phyloP scores from a whole-genome alignment of 176 grass and related monocot genomes.

The Chrysopogon serrulatus region DNA sequence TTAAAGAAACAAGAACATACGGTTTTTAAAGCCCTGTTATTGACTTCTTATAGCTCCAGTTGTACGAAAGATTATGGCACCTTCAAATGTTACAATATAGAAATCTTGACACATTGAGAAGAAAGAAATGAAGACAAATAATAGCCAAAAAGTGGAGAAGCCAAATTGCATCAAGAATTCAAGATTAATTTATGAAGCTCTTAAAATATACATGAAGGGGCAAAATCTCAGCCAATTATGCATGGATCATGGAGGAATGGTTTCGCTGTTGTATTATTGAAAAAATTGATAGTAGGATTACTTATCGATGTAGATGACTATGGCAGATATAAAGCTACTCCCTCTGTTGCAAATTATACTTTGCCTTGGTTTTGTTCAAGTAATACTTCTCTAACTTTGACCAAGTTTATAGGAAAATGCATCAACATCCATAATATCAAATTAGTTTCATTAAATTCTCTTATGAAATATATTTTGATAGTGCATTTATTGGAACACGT shows the following conservation, averaged over 20 bases:
- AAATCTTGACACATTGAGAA: not conserved
- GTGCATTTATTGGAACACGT: not conserved
- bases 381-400: not conserved
- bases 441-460: not conserved
- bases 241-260: not conserved
- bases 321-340: not conserved
- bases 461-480: not conserved
- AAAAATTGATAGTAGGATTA: not conserved
- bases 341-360: not conserved
- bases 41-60: conserved; percentile 11
- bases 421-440: not conserved
- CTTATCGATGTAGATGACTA: not conserved
- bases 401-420: not conserved
- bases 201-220: conserved; percentile 15
- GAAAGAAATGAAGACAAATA: not conserved
- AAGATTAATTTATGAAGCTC: not conserved
- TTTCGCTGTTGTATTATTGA: not conserved
- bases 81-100: conserved; percentile 4
- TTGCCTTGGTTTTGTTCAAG: not conserved
- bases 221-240: conserved; percentile 10
- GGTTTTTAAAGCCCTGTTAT: not conserved
- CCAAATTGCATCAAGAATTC: not conserved
- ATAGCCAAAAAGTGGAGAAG: not conserved
- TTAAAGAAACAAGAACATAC: conserved; percentile 4
- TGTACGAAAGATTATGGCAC: conserved; percentile 14